These are phyloP conservation scores for Nakazawaea pomicola DNA, from an alignment of 805 yeast genomes.

Conservation along the genomic window DNA sequence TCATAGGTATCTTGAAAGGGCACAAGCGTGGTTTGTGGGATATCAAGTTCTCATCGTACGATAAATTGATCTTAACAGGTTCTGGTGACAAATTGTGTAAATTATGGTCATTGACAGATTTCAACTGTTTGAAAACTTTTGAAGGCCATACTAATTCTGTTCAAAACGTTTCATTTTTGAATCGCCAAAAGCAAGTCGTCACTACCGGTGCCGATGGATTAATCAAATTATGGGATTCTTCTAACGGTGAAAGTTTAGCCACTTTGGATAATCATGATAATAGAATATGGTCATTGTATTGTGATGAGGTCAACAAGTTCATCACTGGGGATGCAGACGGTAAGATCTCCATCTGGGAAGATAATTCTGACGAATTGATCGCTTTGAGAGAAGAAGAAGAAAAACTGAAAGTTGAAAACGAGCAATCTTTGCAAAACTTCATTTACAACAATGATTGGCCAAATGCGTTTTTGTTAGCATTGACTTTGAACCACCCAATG, in stretches of 20 bases:
- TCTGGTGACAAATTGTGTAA: conserved; percentile 90
- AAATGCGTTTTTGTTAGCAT: conserved; percentile 80
- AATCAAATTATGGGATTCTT: conserved; percentile 82
- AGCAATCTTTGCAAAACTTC: conserved; percentile 77
- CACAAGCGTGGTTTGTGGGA: conserved; percentile 97
- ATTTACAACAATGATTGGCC: conserved; percentile 76
- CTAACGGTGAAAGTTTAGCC: conserved; percentile 68
- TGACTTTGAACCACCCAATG: conserved; percentile 87
- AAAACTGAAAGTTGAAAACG: conserved; percentile 69
- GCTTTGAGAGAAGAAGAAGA: conserved; percentile 49
- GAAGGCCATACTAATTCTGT: conserved; percentile 95
- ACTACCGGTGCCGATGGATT: conserved; percentile 94
- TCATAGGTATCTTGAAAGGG: conserved; percentile 76
- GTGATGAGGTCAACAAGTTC: conserved; percentile 61
- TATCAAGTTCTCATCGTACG: conserved; percentile 74
- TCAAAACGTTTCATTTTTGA: conserved; percentile 70
- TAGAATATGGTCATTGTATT: conserved; percentile 87
- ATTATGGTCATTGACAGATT: conserved; percentile 82
- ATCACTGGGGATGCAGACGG: conserved; percentile 96
- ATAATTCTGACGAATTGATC: conserved; percentile 71
- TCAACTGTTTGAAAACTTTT: conserved; percentile 70
- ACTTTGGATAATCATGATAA: conserved; percentile 90
- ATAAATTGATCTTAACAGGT: conserved; percentile 72
- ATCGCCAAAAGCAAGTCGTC: conserved; percentile 60
- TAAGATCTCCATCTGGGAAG: conserved; percentile 82